Conservation (phyloP, 2,329 filamentous ascomycete species). For the Neoarthrinium moseri region DNA sequence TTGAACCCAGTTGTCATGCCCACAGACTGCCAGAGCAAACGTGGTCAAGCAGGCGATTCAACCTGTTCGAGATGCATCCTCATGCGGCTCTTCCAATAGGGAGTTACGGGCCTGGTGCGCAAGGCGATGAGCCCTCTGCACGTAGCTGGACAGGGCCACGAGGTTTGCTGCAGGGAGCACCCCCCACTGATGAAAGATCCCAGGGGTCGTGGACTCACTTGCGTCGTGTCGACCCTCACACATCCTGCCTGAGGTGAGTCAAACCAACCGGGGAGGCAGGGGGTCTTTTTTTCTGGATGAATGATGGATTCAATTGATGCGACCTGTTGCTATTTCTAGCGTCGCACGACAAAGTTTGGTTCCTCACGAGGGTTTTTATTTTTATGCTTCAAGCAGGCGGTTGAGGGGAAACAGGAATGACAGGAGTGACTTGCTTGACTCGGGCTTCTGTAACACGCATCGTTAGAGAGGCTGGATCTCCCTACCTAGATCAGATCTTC, state of each 20-base stretch:
- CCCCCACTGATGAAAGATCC: not conserved
- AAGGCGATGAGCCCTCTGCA: too few relatives aligned
- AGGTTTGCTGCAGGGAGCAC: not conserved
- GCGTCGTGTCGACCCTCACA: too few relatives aligned
- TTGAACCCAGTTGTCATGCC: not conserved
- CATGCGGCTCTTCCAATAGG: too few relatives aligned
- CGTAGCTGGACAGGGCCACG: too few relatives aligned
- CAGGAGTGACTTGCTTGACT: not conserved
- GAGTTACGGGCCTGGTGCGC: too few relatives aligned
- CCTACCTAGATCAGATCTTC: not conserved
- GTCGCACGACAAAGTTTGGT: not conserved
- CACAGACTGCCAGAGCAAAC: not conserved
- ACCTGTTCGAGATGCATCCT: too few relatives aligned
- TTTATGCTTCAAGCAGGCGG: not conserved
- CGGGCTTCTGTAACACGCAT: slow-evolving; percentile 2
- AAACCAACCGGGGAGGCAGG: too few relatives aligned
- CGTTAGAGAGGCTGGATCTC: not conserved
- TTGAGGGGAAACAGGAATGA: not conserved
- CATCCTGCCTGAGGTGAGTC: too few relatives aligned
- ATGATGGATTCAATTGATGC: too few relatives aligned
- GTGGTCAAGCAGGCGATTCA: too few relatives aligned
- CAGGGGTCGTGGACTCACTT: too few relatives aligned
- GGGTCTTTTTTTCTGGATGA: too few relatives aligned
- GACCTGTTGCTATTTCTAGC: slow-evolving; percentile 1
- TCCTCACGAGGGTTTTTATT: not conserved